phyloP scores from a whole-genome alignment of 2,329 filamentous ascomycete species.

The Paraphoma chrysanthemicola region DNA sequence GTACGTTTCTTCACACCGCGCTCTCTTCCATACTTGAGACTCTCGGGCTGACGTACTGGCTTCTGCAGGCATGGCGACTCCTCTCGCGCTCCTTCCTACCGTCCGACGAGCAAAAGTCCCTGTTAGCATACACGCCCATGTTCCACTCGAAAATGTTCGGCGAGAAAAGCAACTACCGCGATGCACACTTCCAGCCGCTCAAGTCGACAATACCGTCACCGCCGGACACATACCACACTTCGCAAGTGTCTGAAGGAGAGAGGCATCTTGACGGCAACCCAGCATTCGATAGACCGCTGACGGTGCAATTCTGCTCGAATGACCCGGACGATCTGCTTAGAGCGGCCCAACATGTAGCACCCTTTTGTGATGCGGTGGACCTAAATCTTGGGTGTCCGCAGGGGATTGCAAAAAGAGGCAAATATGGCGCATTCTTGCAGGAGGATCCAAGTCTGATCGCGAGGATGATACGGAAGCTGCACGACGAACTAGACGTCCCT shows the following conservation, averaged over 20 bases:
- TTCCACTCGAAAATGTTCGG: slow-evolving; percentile 89
- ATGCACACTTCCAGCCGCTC: slow-evolving; percentile 79
- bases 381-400: slow-evolving; percentile 96
- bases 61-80: slow-evolving; percentile 88
- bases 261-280: slow-evolving; percentile 82
- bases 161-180: slow-evolving; percentile 77
- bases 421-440: slow-evolving; percentile 93
- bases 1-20: slow-evolving; percentile 60
- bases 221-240: slow-evolving; percentile 43
- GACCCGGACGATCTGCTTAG: slow-evolving; percentile 79
- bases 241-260: slow-evolving; percentile 33
- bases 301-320: slow-evolving; percentile 97
- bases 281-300: slow-evolving; percentile 81
- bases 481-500: slow-evolving; percentile 78
- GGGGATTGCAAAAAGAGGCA: slow-evolving; percentile 87
- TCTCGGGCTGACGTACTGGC: slow-evolving; percentile 12
- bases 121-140: slow-evolving; percentile 96
- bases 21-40: not conserved
- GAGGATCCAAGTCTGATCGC: slow-evolving; percentile 88
- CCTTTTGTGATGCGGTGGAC: slow-evolving; percentile 94
- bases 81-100: slow-evolving; percentile 92
- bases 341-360: slow-evolving; percentile 79
- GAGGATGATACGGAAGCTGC: slow-evolving; percentile 81
- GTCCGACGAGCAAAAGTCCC: slow-evolving; percentile 58
- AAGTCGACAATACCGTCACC: slow-evolving; percentile 45